phyloP scores from a whole-genome alignment of 2,329 filamentous ascomycete species.

The Corniculantispora saksenae region DNA sequence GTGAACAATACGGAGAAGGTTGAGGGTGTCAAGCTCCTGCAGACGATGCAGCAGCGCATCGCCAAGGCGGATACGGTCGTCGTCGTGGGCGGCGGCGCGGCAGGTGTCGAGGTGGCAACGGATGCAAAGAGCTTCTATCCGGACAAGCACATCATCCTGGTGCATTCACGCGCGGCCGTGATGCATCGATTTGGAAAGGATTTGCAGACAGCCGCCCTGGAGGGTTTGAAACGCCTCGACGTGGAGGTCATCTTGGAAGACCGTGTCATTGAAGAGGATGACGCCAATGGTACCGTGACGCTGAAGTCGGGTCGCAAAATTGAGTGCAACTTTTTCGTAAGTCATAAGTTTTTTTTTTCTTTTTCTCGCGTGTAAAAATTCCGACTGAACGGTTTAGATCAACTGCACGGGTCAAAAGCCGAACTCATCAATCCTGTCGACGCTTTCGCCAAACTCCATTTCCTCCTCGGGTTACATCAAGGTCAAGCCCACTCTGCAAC shows the following conservation, averaged over 20 bases:
- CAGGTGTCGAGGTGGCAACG: conserved; percentile 61
- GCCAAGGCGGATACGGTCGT: conserved; percentile 45
- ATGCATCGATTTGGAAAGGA: conserved; percentile 54
- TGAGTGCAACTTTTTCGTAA: conserved; percentile 53
- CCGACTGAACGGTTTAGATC: conserved; percentile 31
- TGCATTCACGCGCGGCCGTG: conserved; percentile 57
- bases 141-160: conserved; percentile 55
- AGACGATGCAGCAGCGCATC: conserved; percentile 48
- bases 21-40: conserved; percentile 45
- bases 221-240: conserved; percentile 47
- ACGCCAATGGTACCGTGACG: conserved; percentile 39
- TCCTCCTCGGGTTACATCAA: conserved; percentile 50
- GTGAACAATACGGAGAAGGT: conserved; percentile 44
- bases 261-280: conserved; percentile 41
- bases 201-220: conserved; percentile 40
- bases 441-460: conserved; percentile 45
- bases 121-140: conserved; percentile 60
- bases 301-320: conserved; percentile 47
- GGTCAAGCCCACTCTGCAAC: conserved; percentile 58
- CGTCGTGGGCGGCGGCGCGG: conserved; percentile 60
- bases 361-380: neutral
- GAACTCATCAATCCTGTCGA: conserved; percentile 49
- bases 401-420: conserved; percentile 62
- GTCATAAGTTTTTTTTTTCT: conserved; percentile 13
- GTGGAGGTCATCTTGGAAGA: conserved; percentile 55